Evolutionary conservation across 1,284 basidiomycete species (phyloP), one percentile per base, ranked within the genome.

Genomic region (Sporisorium sorghi): DNA sequence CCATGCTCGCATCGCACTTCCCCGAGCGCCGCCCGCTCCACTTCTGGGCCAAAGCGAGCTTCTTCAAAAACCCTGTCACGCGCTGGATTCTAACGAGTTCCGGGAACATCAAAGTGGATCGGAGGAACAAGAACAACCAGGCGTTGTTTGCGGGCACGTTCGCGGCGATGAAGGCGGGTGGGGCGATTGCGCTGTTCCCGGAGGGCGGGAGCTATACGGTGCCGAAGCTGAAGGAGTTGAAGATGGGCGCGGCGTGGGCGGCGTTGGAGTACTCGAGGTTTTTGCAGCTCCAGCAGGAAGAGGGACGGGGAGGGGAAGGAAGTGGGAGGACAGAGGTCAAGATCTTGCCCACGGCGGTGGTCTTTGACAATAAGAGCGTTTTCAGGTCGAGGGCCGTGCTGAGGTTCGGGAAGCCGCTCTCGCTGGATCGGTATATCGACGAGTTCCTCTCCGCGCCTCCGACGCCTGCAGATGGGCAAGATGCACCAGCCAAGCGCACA

Each of bases 231-330:
- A 92, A 95, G 88, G 91, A 93, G 68, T 89, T 98, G 80, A 98
- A 98, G 85, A 93, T 97, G 78, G 95, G 95, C 24, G 92, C 92
- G n/a, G 90, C 93, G 9, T 97, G 94, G 94, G 91, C 93, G 33
- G 93, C 94, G 4, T 87, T 97, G 73, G 96, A 97, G 86, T 97
- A 95, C 85, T 88, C 90, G 14, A 91, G 60, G 26, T 64, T 91
- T 39, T 39, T 76, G 43, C 59, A 68, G 32, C 32, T 67, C 6
- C 48, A 52, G 17, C 6, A 44, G 10, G 33, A 42, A 24, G 24
- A 9, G 15, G 11, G 55, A n/a, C 10, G 54, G 40, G 32, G 83
- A 85, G 62, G n/a, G n/a, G n/a, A n/a, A n/a, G n/a, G n/a, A n/a
- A n/a, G n/a, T n/a, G n/a, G n/a, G n/a, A n/a, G n/a, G n/a, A n/a